Percentiles rank a stretch among this genome's conserved stretches.
phyloP scores from a whole-genome alignment of 257 asterid species.

The Lycium barbarum region DNA sequence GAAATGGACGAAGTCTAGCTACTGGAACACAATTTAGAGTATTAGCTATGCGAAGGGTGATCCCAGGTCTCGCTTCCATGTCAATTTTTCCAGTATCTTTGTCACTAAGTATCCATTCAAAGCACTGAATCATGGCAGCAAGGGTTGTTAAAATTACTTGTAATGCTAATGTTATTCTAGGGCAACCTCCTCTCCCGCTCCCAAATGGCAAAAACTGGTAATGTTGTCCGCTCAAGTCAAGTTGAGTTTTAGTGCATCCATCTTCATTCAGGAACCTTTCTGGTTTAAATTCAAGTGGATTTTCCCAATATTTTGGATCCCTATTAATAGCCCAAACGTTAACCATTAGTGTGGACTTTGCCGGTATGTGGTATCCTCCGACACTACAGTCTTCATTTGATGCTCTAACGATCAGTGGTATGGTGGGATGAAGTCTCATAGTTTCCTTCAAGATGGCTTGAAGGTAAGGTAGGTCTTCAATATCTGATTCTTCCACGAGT shows the following conservation, averaged over 20 bases:
- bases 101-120: slow-evolving; percentile 54
- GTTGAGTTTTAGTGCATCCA: slow-evolving; percentile 4
- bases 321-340: slow-evolving; percentile 78
- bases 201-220: slow-evolving; percentile 73
- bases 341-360: slow-evolving; percentile 59
- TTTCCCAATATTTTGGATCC: slow-evolving; percentile 67
- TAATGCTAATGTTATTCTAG: slow-evolving; percentile 68
- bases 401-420: slow-evolving; percentile 58
- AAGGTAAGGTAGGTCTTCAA: slow-evolving; percentile 63
- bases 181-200: slow-evolving; percentile 75
- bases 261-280: slow-evolving; percentile 55
- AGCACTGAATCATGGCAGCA: slow-evolving; percentile 73
- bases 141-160: slow-evolving; percentile 65
- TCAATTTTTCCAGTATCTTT: slow-evolving; percentile 33
- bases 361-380: slow-evolving; percentile 53
- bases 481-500: slow-evolving; percentile 65
- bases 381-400: slow-evolving; percentile 59
- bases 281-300: slow-evolving; percentile 64
- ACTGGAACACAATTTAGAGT: slow-evolving; percentile 58
- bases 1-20: slow-evolving; percentile 45
- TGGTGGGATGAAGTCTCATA: slow-evolving; percentile 75
- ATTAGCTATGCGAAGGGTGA: slow-evolving; percentile 64
- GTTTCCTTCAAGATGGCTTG: slow-evolving; percentile 77
- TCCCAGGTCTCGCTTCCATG: slow-evolving; percentile 68
- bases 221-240: slow-evolving; percentile 82